A percentile compares a stretch with the other conserved stretches of the same genome.
Conservation (phyloP, 1,139 yeast species). For the Yamadazyma taylorii region DNA sequence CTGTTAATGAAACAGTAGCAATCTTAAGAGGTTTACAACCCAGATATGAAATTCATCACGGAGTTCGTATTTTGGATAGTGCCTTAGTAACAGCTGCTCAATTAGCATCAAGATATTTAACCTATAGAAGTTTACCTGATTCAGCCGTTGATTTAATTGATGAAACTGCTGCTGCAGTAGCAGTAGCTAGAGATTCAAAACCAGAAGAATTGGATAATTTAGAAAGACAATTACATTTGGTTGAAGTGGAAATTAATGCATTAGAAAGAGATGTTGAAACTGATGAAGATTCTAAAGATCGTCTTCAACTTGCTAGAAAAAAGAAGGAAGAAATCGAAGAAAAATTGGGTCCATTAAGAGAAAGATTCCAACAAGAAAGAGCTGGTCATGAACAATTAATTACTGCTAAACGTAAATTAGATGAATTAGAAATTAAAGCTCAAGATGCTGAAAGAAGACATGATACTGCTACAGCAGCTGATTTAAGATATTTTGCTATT, state of each 20-base stretch:
- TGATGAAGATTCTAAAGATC: constrained; percentile 82
- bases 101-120: constrained; percentile 89
- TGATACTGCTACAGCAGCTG: constrained; percentile 94
- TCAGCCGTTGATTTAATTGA: constrained; percentile 97
- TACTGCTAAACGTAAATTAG: constrained; percentile 83
- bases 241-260: constrained; percentile 95
- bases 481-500: constrained; percentile 92
- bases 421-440: constrained; percentile 90
- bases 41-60: constrained; percentile 96
- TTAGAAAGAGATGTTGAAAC: constrained; percentile 94
- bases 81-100: constrained; percentile 96
- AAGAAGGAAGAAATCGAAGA: constrained; percentile 84
- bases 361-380: constrained; percentile 83
- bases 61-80: constrained; percentile 92
- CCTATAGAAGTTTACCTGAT: constrained; percentile 95
- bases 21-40: constrained; percentile 95
- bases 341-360: constrained; percentile 80
- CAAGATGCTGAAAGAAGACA: constrained; percentile 95
- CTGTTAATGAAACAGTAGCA: constrained; percentile 90
- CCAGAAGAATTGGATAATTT: constrained; percentile 94
- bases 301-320: constrained; percentile 75
- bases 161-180: constrained; percentile 96
- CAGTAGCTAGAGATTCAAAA: constrained; percentile 96
- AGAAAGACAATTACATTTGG: constrained; percentile 86
- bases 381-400: constrained; percentile 90